Percentiles rank a stretch among this genome's conserved stretches.
Evolutionary conservation across 2,329 filamentous ascomycete species (phyloP).

Genomic region (Alternaria infectoria): DNA sequence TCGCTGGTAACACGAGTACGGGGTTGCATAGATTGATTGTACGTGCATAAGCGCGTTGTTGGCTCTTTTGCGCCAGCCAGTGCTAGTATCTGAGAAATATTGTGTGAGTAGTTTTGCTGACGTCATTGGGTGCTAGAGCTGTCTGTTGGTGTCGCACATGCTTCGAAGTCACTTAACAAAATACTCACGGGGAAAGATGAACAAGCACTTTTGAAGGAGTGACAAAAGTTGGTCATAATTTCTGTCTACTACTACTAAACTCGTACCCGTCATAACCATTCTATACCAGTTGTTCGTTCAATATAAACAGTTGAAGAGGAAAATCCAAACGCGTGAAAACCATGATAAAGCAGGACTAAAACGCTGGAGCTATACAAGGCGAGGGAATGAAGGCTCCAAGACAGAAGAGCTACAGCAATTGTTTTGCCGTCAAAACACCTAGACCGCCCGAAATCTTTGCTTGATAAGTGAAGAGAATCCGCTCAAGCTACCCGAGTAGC

Average conservation of each 20-base stretch:
- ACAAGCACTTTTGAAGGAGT: neutral
- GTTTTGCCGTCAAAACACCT: conserved; percentile 8
- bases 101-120: neutral
- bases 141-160: neutral
- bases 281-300: conserved; percentile 13
- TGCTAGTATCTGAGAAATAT: neutral
- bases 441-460: conserved; percentile 11
- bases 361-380: conserved; percentile 35
- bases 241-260: conserved; percentile 66
- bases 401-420: conserved; percentile 3
- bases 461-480: conserved; percentile 1
- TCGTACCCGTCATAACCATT: conserved; percentile 43
- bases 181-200: neutral
- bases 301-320: conserved; percentile 17
- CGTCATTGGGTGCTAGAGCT: neutral
- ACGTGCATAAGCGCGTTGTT: conserved; percentile 2
- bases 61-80: neutral
- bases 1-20: conserved; percentile 1
- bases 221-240: conserved; percentile 51
- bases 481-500: neutral
- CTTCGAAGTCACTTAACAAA: no score
- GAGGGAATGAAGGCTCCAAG: conserved; percentile 17
- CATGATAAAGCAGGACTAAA: neutral
- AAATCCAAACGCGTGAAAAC: conserved; percentile 5
- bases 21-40: neutral